Evolutionary conservation across 2,329 filamentous ascomycete genomes (phyloP).

Genomic region (Hortaea sp.): DNA sequence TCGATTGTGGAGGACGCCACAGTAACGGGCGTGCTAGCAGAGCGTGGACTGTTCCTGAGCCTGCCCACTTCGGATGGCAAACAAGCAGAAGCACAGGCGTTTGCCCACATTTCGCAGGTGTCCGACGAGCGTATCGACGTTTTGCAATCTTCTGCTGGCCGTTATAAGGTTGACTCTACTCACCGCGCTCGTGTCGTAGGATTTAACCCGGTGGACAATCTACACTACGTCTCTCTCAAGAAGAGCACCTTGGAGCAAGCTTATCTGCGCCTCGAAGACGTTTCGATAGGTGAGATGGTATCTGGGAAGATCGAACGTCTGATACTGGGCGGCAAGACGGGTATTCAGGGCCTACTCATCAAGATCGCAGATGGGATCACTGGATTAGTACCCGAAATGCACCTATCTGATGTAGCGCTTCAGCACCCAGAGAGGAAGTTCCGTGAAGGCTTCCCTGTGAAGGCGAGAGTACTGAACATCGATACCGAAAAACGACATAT

Average conservation of each 20-base stretch:
- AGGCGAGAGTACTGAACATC: constrained; percentile 72
- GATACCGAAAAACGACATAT: constrained; percentile 67
- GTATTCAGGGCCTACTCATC: constrained; percentile 71
- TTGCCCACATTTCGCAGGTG: constrained; percentile 88
- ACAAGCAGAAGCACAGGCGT: constrained; percentile 36
- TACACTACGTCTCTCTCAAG: constrained; percentile 79
- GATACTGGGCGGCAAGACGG: constrained; percentile 65
- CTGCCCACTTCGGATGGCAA: constrained; percentile 35
- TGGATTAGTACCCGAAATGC: constrained; percentile 79
- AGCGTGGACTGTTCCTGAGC: constrained; percentile 72
- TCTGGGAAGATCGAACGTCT: constrained; percentile 79
- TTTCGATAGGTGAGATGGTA: constrained; percentile 69
- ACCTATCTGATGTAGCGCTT: constrained; percentile 77
- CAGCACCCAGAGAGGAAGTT: constrained; percentile 97
- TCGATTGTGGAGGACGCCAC: constrained; percentile 67
- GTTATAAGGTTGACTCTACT: constrained; percentile 65
- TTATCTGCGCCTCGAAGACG: constrained; percentile 84
- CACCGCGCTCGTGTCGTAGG: constrained; percentile 77
- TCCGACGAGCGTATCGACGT: constrained; percentile 83
- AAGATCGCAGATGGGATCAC: constrained; percentile 77
- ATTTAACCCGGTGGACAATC: constrained; percentile 77
- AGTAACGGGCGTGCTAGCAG: constrained; percentile 68
- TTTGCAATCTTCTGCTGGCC: constrained; percentile 64
- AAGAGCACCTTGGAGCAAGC: constrained; percentile 72
- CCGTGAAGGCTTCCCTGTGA: constrained; percentile 73